Conservation (phyloP, 192 early-diverging fungal species). For the Anaeromyces robustus region DNA sequence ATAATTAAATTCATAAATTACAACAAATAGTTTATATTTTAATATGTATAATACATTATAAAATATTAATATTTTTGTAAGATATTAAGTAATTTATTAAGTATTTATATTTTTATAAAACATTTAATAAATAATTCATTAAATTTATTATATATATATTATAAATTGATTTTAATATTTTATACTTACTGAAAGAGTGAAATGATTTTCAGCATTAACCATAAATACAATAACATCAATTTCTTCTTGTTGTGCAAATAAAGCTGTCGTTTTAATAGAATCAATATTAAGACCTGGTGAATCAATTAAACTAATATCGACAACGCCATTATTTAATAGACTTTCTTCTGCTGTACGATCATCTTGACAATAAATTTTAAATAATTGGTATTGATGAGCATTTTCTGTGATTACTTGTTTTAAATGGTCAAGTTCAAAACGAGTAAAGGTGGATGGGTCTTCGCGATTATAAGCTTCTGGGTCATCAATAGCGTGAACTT, state of each 20-base stretch:
- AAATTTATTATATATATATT: too few relatives aligned
- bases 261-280: constrained; percentile 88
- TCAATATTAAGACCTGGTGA: constrained; percentile 97
- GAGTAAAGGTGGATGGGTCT: constrained; percentile 54
- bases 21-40: too few relatives aligned
- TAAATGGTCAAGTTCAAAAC: constrained; percentile 54
- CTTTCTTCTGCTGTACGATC: constrained; percentile 13
- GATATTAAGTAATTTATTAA: too few relatives aligned
- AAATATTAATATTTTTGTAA: too few relatives aligned
- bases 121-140: too few relatives aligned
- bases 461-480: constrained; percentile 46
- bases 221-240: constrained; percentile 99
- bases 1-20: too few relatives aligned
- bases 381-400: constrained; percentile 46
- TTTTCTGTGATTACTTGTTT: constrained; percentile 67
- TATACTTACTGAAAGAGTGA: constrained; percentile 75
- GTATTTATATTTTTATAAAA: too few relatives aligned
- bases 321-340: constrained; percentile 86
- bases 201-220: constrained; percentile 98
- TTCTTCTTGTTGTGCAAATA: constrained; percentile 95
- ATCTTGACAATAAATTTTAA: constrained; percentile 87
- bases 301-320: constrained; percentile 93
- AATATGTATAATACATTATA: too few relatives aligned
- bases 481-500: constrained; percentile 76
- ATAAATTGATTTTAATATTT: too few relatives aligned